Conservation (phyloP, 257 asterid species). For the Salvia miltiorrhiza region DNA sequence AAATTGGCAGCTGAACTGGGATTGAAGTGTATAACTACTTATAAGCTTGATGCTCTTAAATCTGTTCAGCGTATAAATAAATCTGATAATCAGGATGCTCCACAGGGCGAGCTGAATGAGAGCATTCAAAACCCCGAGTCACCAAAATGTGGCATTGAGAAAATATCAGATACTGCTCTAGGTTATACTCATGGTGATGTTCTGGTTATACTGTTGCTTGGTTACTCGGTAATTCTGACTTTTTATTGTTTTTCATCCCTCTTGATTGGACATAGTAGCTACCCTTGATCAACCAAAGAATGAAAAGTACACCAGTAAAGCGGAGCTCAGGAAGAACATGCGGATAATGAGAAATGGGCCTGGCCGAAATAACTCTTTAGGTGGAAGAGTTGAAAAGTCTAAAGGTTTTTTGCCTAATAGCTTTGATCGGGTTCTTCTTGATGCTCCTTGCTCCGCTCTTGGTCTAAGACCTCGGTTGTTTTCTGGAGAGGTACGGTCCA, state of each 20-base stretch:
- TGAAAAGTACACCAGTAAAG: conserved; percentile 44
- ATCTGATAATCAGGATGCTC: conserved; percentile 35
- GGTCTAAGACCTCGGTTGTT: conserved; percentile 94
- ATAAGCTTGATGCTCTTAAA: conserved; percentile 85
- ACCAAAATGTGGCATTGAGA: conserved; percentile 14
- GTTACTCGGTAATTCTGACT: conserved; percentile 13
- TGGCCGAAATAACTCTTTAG: conserved; percentile 66
- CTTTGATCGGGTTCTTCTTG: conserved; percentile 97
- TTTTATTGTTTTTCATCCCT: conserved; percentile 9
- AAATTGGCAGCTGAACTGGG: conserved; percentile 86
- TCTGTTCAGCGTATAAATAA: conserved; percentile 46
- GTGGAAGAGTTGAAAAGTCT: conserved; percentile 74
- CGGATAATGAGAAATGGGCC: conserved; percentile 72
- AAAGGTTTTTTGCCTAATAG: conserved; percentile 81
- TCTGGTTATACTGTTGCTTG: not conserved
- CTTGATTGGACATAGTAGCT: conserved; percentile 30
- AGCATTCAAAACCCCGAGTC: conserved; percentile 27
- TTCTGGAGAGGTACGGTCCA: conserved; percentile 70
- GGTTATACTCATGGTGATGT: conserved; percentile 33
- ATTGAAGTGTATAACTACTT: conserved; percentile 69
- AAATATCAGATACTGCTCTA: conserved; percentile 22
- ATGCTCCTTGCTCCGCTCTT: conserved; percentile 99
- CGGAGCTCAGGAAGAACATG: conserved; percentile 51
- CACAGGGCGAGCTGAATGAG: conserved; percentile 26
- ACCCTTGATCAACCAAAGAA: conserved; percentile 33